Conservation (phyloP, 1,139 yeast genomes). For the Yamadazyma blattariae region DNA sequence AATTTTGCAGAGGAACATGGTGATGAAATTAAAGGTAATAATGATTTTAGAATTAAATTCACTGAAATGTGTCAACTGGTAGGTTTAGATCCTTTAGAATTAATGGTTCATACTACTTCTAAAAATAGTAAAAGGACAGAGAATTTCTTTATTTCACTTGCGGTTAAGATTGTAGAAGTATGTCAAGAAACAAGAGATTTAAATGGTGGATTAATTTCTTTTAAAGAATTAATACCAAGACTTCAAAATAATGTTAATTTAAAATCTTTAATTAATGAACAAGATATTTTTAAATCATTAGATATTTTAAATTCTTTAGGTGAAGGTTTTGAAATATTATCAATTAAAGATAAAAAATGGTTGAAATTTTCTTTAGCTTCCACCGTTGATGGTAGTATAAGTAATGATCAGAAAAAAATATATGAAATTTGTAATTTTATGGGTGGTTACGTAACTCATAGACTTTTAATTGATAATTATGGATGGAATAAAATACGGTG, state of each 20-base stretch:
- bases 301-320: conserved; percentile 26
- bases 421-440: conserved; percentile 70
- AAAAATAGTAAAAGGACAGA: conserved; percentile 24
- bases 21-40: conserved; percentile 59
- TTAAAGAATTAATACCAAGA: conserved; percentile 51
- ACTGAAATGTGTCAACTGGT: conserved; percentile 72
- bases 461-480: conserved; percentile 65
- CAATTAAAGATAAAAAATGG: conserved; percentile 37
- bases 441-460: conserved; percentile 62
- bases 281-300: conserved; percentile 21
- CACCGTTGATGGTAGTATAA: conserved; percentile 25
- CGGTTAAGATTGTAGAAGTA: conserved; percentile 70
- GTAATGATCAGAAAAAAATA: conserved; percentile 63
- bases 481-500: conserved; percentile 69
- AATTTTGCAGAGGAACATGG: conserved; percentile 64
- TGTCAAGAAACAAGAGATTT: conserved; percentile 67
- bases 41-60: conserved; percentile 67
- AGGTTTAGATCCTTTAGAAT: conserved; percentile 79
- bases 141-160: conserved; percentile 62
- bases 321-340: conserved; percentile 33
- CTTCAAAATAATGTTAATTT: conserved; percentile 20
- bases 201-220: conserved; percentile 77
- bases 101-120: conserved; percentile 26
- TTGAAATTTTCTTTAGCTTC: conserved; percentile 35
- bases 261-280: conserved; percentile 15